Conservation (phyloP, 768 basidiomycete species). For the Phallus indusiatus region DNA sequence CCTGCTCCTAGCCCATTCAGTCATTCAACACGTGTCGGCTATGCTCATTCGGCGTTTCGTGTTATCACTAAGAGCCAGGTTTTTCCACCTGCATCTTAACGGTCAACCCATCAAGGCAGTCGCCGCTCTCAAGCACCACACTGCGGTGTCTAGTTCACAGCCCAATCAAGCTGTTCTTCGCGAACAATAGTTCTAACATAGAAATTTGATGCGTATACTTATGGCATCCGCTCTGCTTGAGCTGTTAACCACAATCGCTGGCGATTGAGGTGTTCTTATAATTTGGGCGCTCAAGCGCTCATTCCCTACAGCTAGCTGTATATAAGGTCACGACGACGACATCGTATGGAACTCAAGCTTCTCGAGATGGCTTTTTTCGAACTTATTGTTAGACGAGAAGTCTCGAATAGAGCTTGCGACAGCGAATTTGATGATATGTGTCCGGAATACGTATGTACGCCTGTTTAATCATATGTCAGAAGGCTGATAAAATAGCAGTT, state of each 20-base stretch:
- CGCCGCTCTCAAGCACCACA: conserved; percentile 27
- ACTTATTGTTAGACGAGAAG: conserved; percentile 28
- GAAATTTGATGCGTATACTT: too few relatives aligned
- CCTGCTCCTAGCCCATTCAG: too few relatives aligned
- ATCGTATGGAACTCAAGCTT: conserved; percentile 26
- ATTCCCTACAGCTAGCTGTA: conserved; percentile 43
- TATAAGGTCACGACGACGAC: conserved; percentile 45
- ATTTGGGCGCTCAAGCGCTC: too few relatives aligned
- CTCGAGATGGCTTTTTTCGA: conserved; percentile 33
- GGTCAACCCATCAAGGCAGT: conserved; percentile 43
- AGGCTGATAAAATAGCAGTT: too few relatives aligned
- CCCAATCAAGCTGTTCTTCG: too few relatives aligned
- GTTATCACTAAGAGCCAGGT: conserved; percentile 17
- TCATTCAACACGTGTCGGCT: too few relatives aligned
- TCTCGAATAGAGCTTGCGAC: conserved; percentile 37
- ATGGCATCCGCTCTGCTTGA: too few relatives aligned
- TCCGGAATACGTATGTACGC: too few relatives aligned
- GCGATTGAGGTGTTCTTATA: too few relatives aligned
- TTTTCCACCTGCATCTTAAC: conserved; percentile 42
- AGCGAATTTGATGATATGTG: conserved; percentile 31
- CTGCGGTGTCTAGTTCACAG: conserved; percentile 7
- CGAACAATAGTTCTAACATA: too few relatives aligned
- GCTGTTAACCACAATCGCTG: too few relatives aligned
- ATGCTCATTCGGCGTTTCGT: too few relatives aligned
- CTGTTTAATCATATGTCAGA: conserved; percentile 15